Conservation (phyloP, 129 eudicot species). For the Artemisia tridentata region DNA sequence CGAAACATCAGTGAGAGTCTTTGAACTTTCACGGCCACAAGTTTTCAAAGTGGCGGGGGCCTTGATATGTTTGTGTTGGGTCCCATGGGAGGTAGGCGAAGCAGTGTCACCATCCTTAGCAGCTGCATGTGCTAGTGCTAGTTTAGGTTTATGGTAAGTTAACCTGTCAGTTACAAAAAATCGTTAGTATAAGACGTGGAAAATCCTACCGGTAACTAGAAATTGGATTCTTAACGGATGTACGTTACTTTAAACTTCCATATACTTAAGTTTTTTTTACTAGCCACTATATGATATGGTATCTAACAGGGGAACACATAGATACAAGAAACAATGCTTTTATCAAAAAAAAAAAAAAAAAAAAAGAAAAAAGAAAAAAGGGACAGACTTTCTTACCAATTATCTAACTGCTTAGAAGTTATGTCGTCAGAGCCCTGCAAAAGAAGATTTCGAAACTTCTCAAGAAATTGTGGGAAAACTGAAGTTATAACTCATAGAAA, state of each 20-base stretch:
- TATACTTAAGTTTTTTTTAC: too few species aligned
- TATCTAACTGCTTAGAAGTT: conserved; percentile 61
- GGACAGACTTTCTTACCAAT: conserved; percentile 51
- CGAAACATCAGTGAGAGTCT: too few species aligned
- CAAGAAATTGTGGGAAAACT: neutral
- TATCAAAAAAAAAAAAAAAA: neutral
- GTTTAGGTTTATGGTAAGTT: conserved; percentile 64
- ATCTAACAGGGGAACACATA: neutral
- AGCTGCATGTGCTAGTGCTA: conserved; percentile 49
- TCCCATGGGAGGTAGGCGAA: conserved; percentile 5
- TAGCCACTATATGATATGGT: neutral
- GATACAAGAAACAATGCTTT: conserved; percentile 50
- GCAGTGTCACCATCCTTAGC: conserved; percentile 44
- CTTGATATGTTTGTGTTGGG: too few species aligned
- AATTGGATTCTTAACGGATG: too few species aligned
- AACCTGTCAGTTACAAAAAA: conserved; percentile 43
- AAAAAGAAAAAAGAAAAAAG: neutral
- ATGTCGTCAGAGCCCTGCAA: conserved; percentile 66
- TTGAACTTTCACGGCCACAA: too few species aligned
- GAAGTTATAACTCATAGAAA: neutral
- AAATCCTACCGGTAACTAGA: too few species aligned
- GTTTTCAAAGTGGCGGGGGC: too few species aligned
- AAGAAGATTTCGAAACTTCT: conserved; percentile 19
- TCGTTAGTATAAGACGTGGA: too few species aligned
- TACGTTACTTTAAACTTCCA: too few species aligned